Conservation (phyloP, 495 filamentous ascomycete species). For the Chlorociboria aeruginascens region DNA sequence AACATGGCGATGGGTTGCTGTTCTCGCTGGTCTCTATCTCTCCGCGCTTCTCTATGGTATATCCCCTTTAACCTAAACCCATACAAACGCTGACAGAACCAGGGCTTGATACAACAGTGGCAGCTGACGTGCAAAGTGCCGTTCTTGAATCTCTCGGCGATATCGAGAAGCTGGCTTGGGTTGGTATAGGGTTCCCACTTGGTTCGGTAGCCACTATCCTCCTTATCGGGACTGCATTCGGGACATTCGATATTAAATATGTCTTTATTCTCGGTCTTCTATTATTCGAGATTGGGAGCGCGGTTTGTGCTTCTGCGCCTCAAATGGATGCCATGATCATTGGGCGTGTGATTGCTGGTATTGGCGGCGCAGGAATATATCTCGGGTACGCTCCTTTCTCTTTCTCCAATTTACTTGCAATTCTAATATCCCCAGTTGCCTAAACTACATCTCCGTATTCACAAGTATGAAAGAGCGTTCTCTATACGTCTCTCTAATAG, state of each 20-base stretch:
- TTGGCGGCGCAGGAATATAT: conserved; percentile 40
- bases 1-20: too few relatives aligned
- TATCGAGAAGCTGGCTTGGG: conserved; percentile 42
- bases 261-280: conserved; percentile 32
- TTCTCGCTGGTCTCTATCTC: too few relatives aligned
- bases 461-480: conserved; percentile 30
- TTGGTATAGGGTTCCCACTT: conserved; percentile 22
- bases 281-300: conserved; percentile 39
- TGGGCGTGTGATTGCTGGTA: conserved; percentile 29
- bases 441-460: conserved; percentile 18
- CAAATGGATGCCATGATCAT: conserved; percentile 39
- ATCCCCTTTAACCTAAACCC: too few relatives aligned
- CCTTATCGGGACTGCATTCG: conserved; percentile 27
- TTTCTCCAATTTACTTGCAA: too few relatives aligned
- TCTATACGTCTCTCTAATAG: conserved; percentile 28
- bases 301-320: conserved; percentile 42
- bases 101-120: conserved; percentile 41
- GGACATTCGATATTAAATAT: conserved; percentile 38
- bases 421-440: conserved; percentile 9
- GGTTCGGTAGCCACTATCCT: conserved; percentile 22
- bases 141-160: conserved; percentile 36
- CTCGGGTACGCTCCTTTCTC: conserved; percentile 11
- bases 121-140: conserved; percentile 41
- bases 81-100: too few relatives aligned
- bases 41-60: not conserved